These are phyloP conservation scores for Hymenoscyphus scutula DNA, from an alignment of 2,329 filamentous ascomycete species.

Conservation along the genomic window DNA sequence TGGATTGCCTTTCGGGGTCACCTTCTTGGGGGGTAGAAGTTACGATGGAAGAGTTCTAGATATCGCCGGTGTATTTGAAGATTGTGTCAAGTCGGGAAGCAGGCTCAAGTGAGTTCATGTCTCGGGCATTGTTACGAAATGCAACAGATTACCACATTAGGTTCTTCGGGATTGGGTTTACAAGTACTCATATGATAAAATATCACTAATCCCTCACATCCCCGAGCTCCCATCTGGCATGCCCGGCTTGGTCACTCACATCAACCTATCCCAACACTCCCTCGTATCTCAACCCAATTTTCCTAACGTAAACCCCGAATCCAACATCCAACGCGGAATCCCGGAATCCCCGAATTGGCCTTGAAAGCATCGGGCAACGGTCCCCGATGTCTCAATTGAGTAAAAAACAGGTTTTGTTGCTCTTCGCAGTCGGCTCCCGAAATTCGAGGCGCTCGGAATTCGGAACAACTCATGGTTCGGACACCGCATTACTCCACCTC, in stretches of 20 bases:
- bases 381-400: constrained; percentile 4
- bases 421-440: neutral
- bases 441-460: neutral
- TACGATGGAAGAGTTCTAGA: constrained; percentile 38
- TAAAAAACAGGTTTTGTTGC: neutral
- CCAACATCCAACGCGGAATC: neutral
- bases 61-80: constrained; percentile 38
- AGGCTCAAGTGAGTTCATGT: neutral
- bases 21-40: constrained; percentile 39
- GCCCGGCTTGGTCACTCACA: neutral
- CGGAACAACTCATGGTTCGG: neutral
- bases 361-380: neutral
- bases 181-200: too few species aligned
- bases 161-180: too few species aligned
- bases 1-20: constrained; percentile 41
- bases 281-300: neutral
- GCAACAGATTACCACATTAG: too few species aligned
- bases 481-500: neutral
- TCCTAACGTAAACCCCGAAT: neutral
- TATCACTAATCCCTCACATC: too few species aligned
- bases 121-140: too few species aligned
- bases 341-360: neutral
- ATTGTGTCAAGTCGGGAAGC: constrained; percentile 9
- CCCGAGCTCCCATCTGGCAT: too few species aligned
- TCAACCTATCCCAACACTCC: neutral